These are phyloP conservation scores for Verticillium zaregamsianum DNA, from an alignment of 2,329 filamentous ascomycete genomes.

Conservation along the genomic window DNA sequence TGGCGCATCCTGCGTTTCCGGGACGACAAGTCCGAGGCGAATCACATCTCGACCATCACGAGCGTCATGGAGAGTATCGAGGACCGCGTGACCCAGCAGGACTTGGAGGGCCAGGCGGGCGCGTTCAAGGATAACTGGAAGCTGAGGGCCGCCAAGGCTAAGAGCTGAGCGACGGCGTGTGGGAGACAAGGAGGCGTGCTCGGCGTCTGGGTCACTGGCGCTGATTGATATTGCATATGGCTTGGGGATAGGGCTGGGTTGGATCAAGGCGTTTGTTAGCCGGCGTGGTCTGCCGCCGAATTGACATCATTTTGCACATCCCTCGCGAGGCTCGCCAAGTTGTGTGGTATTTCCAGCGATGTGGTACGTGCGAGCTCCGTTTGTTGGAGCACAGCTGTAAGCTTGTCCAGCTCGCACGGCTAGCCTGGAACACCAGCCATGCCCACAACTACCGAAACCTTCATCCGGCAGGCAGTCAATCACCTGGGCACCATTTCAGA, in stretches of 20 bases:
- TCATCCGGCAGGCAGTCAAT: background rate
- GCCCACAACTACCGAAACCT: too few relatives aligned
- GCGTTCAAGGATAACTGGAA: conserved; percentile 82
- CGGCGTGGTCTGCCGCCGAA: background rate
- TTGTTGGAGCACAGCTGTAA: too few relatives aligned
- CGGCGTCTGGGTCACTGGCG: background rate
- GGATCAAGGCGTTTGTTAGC: background rate
- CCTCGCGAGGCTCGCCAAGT: background rate
- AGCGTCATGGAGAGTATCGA: conserved; percentile 88
- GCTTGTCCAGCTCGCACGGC: too few relatives aligned
- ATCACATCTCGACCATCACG: conserved; percentile 78
- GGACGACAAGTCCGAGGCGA: conserved; percentile 88
- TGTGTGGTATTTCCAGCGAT: background rate
- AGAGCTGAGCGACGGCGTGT: background rate
- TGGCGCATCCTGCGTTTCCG: conserved; percentile 90
- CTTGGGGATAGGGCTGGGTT: background rate
- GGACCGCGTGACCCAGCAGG: conserved; percentile 77
- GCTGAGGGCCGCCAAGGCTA: conserved; percentile 34
- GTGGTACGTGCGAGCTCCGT: background rate
- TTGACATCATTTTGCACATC: background rate
- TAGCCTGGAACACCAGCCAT: too few relatives aligned
- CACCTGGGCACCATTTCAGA: background rate
- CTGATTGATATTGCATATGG: background rate
- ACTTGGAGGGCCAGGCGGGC: conserved; percentile 66
- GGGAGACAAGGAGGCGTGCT: background rate